Percentiles rank a stretch among this genome's conserved stretches.
phyloP scores from a whole-genome alignment of 148 eudicot species.

The Silene latifolia region DNA sequence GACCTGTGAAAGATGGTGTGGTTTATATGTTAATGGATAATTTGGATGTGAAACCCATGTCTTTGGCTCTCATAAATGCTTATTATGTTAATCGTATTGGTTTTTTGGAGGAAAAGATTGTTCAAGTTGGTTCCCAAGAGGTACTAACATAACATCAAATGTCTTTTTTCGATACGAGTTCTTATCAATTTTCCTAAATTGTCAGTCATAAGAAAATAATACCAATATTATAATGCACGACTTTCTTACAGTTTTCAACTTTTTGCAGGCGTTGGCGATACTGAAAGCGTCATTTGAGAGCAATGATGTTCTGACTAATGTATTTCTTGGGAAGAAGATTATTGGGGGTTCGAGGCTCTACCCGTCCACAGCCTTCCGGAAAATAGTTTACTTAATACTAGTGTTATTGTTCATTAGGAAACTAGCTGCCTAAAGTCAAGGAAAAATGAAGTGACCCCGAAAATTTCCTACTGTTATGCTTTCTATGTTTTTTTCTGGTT shows the following conservation, averaged over 20 bases:
- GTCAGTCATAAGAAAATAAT: too few relatives aligned
- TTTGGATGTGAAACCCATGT: not conserved
- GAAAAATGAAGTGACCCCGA: too few relatives aligned
- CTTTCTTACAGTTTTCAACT: not conserved
- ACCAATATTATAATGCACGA: too few relatives aligned
- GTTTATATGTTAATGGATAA: not conserved
- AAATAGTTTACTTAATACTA: not conserved
- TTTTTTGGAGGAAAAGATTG: not conserved
- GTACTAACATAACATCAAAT: not conserved
- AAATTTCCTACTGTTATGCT: too few relatives aligned
- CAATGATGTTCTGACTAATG: constrained; percentile 18
- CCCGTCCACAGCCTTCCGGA: not conserved
- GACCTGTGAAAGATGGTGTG: not conserved
- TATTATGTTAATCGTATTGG: not conserved
- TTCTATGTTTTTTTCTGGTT: too few relatives aligned
- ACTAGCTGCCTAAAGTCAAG: too few relatives aligned
- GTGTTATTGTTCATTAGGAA: too few relatives aligned
- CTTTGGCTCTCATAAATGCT: not conserved
- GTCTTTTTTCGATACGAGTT: not conserved
- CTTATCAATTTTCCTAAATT: not conserved
- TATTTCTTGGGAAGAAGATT: constrained; percentile 16
- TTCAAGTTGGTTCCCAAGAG: constrained; percentile 10
- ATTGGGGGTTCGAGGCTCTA: not conserved
- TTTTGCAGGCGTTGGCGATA: constrained; percentile 14
- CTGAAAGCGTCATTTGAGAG: constrained; percentile 18